These are phyloP conservation scores for Colletotrichum zoysiae DNA, from an alignment of 2,329 filamentous ascomycete genomes.

Conservation along the genomic window DNA sequence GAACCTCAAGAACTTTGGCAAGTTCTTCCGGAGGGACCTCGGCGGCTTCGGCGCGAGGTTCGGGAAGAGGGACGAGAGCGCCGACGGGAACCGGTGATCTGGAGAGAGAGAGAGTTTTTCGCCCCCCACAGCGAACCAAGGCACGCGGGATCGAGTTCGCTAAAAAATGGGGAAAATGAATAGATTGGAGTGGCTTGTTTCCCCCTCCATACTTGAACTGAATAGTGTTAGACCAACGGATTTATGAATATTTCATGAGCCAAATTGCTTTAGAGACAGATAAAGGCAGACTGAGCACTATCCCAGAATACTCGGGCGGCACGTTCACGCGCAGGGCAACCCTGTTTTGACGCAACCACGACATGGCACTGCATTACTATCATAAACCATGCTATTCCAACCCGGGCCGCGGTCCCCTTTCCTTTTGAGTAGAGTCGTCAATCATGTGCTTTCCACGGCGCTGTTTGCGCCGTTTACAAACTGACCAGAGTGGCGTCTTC, in stretches of 20 bases:
- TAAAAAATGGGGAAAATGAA: too few species aligned
- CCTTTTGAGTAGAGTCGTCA: slow-evolving; percentile 34
- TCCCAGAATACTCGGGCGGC: not conserved
- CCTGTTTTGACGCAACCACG: slow-evolving; percentile 6
- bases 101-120: too few species aligned
- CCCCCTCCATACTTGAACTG: not conserved
- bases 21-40: slow-evolving; percentile 93
- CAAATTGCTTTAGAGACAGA: not conserved
- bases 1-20: slow-evolving; percentile 94
- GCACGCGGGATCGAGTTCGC: not conserved
- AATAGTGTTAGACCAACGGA: not conserved
- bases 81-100: slow-evolving; percentile 45
- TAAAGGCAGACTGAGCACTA: not conserved
- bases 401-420: slow-evolving; percentile 23
- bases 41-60: slow-evolving; percentile 81
- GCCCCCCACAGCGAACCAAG: not conserved
- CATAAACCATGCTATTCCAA: slow-evolving; percentile 23
- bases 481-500: slow-evolving; percentile 24
- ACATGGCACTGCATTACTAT: slow-evolving; percentile 25
- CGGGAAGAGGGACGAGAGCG: slow-evolving; percentile 69
- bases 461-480: not conserved
- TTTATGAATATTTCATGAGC: not conserved
- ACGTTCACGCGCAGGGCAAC: not conserved
- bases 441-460: slow-evolving; percentile 13
- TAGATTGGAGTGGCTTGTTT: not conserved